phyloP scores from a whole-genome alignment of 805 yeast species.

The Ogataea haglerorum region DNA sequence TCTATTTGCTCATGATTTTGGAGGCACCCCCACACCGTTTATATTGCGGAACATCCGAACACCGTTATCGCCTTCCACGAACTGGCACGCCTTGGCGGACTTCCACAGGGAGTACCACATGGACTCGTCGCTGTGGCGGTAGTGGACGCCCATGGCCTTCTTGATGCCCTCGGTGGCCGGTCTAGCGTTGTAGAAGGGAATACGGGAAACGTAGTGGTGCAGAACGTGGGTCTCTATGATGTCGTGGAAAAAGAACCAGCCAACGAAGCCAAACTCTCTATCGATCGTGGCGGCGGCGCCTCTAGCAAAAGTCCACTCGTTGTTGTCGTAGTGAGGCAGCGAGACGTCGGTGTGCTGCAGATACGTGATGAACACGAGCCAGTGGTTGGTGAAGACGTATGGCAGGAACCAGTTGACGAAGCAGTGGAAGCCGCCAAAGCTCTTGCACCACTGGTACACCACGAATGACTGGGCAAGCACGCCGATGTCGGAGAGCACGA shows the following conservation, averaged over 20 bases:
- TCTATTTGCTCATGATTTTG: conserved; percentile 13
- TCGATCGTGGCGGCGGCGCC: conserved; percentile 91
- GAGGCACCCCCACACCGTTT: conserved; percentile 53
- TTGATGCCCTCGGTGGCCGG: conserved; percentile 74
- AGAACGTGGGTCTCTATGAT: conserved; percentile 88
- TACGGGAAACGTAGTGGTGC: conserved; percentile 80
- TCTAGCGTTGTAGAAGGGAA: conserved; percentile 86
- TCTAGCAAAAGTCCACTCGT: conserved; percentile 80
- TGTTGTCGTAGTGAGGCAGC: conserved; percentile 75
- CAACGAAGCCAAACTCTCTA: conserved; percentile 77
- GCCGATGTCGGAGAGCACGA: conserved; percentile 73
- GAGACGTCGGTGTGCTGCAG: conserved; percentile 79
- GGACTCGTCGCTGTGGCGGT: conserved; percentile 62
- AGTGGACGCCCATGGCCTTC: conserved; percentile 82
- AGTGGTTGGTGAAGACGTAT: conserved; percentile 78
- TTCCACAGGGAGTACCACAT: conserved; percentile 70
- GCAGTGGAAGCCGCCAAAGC: conserved; percentile 60
- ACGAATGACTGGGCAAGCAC: conserved; percentile 48
- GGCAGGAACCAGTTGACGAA: conserved; percentile 73
- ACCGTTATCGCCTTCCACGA: conserved; percentile 69
- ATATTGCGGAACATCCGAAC: conserved; percentile 71
- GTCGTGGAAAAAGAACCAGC: conserved; percentile 77
- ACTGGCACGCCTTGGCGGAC: conserved; percentile 63
- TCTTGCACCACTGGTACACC: conserved; percentile 57
- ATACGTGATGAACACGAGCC: conserved; percentile 84